These are phyloP conservation scores for Auriscalpium vulgare DNA, from an alignment of 768 basidiomycete species.

Conservation along the genomic window DNA sequence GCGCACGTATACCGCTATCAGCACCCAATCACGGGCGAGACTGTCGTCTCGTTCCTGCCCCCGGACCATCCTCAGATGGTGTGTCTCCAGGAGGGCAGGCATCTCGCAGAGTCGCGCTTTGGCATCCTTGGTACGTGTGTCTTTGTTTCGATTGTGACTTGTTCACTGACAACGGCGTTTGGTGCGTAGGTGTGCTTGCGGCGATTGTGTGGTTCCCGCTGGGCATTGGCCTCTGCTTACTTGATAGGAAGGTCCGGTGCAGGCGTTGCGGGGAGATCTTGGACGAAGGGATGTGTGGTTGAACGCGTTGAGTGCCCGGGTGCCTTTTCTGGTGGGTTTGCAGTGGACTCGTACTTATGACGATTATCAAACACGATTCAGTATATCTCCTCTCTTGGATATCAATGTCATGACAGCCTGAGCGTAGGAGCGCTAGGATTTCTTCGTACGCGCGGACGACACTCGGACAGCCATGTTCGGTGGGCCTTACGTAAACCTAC, in stretches of 20 bases:
- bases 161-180: not conserved
- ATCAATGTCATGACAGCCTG: too few species aligned
- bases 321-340: too few species aligned
- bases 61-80: conserved; percentile 79
- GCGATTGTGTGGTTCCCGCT: conserved; percentile 85
- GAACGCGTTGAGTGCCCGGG: not conserved
- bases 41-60: conserved; percentile 52
- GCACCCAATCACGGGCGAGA: conserved; percentile 32
- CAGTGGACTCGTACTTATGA: too few species aligned
- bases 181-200: conserved; percentile 56
- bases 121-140: conserved; percentile 56
- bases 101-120: conserved; percentile 49
- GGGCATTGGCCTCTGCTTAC: conserved; percentile 68
- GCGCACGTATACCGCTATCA: conserved; percentile 20
- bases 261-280: conserved; percentile 35
- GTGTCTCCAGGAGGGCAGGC: conserved; percentile 65
- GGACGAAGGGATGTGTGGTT: conserved; percentile 25
- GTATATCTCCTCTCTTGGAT: too few species aligned
- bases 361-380: too few species aligned
- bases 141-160: not conserved
- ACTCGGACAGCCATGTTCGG: too few species aligned
- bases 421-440: too few species aligned
- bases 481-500: too few species aligned
- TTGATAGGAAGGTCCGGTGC: conserved; percentile 68
- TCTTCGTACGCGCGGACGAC: too few species aligned